A percentile compares a stretch with the other conserved stretches of the same genome.
phyloP scores from a whole-genome alignment of 768 basidiomycete genomes.

The Mycena galericulata region DNA sequence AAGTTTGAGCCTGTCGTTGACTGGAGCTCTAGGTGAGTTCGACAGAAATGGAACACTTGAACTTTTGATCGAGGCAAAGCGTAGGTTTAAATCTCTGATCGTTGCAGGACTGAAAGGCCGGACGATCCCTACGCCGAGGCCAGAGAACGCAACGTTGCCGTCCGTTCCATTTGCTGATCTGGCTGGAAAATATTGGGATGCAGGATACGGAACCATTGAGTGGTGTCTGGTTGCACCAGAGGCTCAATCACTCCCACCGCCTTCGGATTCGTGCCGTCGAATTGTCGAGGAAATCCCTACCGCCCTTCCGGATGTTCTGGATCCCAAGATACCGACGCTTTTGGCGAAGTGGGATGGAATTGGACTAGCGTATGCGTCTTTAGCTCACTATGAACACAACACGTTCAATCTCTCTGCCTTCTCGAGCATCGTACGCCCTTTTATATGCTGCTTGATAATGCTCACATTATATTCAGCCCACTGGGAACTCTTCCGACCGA shows the following conservation, averaged over 20 bases:
- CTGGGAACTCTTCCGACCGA: slow-evolving; percentile 31
- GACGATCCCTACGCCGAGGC: slow-evolving; percentile 19
- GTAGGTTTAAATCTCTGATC: slow-evolving; percentile 5
- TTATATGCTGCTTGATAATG: not conserved
- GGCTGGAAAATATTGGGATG: slow-evolving; percentile 26
- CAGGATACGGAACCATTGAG: slow-evolving; percentile 26
- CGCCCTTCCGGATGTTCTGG: slow-evolving; percentile 13
- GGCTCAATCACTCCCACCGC: not conserved
- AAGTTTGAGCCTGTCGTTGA: slow-evolving; percentile 30
- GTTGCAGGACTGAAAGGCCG: not conserved
- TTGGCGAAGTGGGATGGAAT: slow-evolving; percentile 37
- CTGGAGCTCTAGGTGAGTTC: slow-evolving; percentile 38
- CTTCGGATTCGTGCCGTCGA: slow-evolving; percentile 32
- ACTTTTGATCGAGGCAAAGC: not conserved
- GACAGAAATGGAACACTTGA: not conserved
- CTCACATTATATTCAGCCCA: slow-evolving; percentile 30
- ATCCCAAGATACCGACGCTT: slow-evolving; percentile 39
- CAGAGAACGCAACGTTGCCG: slow-evolving; percentile 16
- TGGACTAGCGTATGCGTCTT: slow-evolving; percentile 34
- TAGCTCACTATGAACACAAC: slow-evolving; percentile 42
- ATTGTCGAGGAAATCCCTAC: slow-evolving; percentile 33
- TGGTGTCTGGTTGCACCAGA: slow-evolving; percentile 25
- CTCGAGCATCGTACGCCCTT: slow-evolving; percentile 32
- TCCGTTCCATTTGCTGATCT: slow-evolving; percentile 14
- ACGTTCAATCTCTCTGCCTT: slow-evolving; percentile 37